phyloP scores from a whole-genome alignment of 129 eudicot species.

The Gnaphalium uliginosum region DNA sequence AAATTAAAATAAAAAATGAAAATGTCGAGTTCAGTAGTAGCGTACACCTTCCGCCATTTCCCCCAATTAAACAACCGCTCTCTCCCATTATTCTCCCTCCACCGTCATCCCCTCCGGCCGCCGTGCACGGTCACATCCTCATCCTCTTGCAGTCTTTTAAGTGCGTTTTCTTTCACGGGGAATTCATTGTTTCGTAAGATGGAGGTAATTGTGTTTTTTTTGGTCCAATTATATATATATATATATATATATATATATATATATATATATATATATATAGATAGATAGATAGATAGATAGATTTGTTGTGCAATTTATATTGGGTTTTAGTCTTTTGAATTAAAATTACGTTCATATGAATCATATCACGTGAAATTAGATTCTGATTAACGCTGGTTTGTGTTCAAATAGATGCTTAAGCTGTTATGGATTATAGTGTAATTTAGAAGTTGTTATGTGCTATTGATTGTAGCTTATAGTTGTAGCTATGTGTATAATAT shows the following conservation, averaged over 20 bases:
- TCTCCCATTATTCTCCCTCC: constrained; percentile 20
- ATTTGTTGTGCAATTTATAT: neutral
- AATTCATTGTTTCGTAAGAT: constrained; percentile 56
- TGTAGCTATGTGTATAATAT: too few species aligned
- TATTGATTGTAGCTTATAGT: neutral
- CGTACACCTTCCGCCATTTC: constrained; percentile 62
- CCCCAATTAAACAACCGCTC: constrained; percentile 46
- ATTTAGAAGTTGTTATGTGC: neutral
- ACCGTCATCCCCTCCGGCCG: constrained; percentile 24
- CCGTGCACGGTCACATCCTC: constrained; percentile 18
- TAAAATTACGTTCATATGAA: neutral
- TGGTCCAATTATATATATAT: neutral
- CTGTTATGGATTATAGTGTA: neutral
- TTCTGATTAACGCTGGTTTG: constrained; percentile 11
- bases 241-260: neutral
- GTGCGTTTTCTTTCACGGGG: constrained; percentile 47
- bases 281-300: neutral
- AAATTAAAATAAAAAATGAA: constrained; percentile 16
- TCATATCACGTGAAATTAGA: neutral
- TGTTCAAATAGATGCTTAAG: neutral
- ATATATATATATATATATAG: neutral
- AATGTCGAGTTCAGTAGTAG: constrained; percentile 42
- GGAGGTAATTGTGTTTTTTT: too few species aligned
- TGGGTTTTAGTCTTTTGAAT: neutral
- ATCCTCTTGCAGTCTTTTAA: constrained; percentile 17